phyloP scores from a whole-genome alignment of 1,284 basidiomycete genomes.

The Apiotrichum laibachii region DNA sequence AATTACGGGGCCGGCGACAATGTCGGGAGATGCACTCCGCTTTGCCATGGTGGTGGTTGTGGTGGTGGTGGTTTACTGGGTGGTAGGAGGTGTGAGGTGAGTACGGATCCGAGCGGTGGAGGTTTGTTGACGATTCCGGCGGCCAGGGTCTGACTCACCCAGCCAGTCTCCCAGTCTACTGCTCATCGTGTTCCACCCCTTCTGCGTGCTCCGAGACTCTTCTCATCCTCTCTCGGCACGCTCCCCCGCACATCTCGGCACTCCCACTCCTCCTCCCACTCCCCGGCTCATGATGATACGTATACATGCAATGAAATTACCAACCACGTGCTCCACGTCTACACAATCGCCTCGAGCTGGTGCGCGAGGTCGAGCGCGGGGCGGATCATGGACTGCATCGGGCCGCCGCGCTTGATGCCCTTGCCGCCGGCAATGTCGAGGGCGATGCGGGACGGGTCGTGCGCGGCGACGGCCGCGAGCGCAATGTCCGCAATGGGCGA shows the following conservation, averaged over 20 bases:
- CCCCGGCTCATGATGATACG: slow-evolving; percentile 12
- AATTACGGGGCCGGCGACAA: neutral
- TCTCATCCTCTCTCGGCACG: no score
- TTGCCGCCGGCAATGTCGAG: slow-evolving; percentile 27
- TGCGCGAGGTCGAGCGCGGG: slow-evolving; percentile 47
- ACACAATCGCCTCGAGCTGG: slow-evolving; percentile 52
- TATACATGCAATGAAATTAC: slow-evolving; percentile 20
- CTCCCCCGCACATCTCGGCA: neutral
- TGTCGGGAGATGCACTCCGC: slow-evolving; percentile 1
- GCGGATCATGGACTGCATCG: slow-evolving; percentile 47
- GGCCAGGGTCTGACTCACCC: no score
- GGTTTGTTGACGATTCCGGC: neutral
- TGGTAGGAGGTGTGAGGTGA: neutral
- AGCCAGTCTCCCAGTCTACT: no score
- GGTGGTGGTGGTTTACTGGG: neutral
- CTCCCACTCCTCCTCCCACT: neutral
- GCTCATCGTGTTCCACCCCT: no score
- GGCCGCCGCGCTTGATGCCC: slow-evolving; percentile 38
- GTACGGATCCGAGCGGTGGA: neutral
- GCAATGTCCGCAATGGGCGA: slow-evolving; percentile 28
- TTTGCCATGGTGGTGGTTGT: neutral
- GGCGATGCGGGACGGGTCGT: slow-evolving; percentile 23
- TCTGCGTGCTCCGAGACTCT: no score
- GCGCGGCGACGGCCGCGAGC: slow-evolving; percentile 21
- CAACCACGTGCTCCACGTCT: slow-evolving; percentile 11